A percentile compares a stretch with the other conserved stretches of the same genome.
Evolutionary conservation across 768 basidiomycete genomes (phyloP).

Genomic region (Boletus pseudopeckii): DNA sequence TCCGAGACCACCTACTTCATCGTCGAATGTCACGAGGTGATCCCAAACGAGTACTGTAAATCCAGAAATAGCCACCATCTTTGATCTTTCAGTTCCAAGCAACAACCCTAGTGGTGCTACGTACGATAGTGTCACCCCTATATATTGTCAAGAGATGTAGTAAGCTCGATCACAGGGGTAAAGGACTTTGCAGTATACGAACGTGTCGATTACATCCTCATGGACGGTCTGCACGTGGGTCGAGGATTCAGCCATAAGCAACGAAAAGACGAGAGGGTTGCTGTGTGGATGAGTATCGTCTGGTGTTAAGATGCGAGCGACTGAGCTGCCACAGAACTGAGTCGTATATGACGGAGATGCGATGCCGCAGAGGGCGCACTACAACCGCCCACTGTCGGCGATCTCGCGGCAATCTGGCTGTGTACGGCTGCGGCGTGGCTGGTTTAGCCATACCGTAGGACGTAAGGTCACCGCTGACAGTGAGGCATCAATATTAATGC

Average conservation of each 20-base stretch:
- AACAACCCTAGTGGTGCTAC: background rate
- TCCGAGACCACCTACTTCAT: conserved; percentile 30
- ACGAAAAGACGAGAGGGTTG: background rate
- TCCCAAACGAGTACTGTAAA: conserved; percentile 52
- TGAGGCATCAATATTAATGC: background rate
- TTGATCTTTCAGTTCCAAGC: background rate
- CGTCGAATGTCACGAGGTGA: conserved; percentile 37
- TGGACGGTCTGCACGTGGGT: background rate
- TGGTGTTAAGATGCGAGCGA: background rate
- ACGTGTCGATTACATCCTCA: background rate
- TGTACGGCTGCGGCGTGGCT: background rate
- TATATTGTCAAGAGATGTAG: background rate
- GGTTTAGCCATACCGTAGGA: background rate
- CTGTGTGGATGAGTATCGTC: background rate
- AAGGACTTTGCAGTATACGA: background rate
- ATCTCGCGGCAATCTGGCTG: background rate
- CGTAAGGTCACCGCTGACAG: no score
- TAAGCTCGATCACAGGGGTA: background rate
- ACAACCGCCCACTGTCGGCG: background rate
- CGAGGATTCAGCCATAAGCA: conserved; percentile 1
- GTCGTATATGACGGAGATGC: background rate
- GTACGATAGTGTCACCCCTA: conserved; percentile 10
- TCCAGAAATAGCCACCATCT: conserved; percentile 53
- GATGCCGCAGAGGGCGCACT: background rate
- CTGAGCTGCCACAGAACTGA: background rate